A percentile compares a stretch with the other conserved stretches of the same genome.
Evolutionary conservation across 2,329 filamentous ascomycete species (phyloP).

Genomic region (Monosporascus sp.): DNA sequence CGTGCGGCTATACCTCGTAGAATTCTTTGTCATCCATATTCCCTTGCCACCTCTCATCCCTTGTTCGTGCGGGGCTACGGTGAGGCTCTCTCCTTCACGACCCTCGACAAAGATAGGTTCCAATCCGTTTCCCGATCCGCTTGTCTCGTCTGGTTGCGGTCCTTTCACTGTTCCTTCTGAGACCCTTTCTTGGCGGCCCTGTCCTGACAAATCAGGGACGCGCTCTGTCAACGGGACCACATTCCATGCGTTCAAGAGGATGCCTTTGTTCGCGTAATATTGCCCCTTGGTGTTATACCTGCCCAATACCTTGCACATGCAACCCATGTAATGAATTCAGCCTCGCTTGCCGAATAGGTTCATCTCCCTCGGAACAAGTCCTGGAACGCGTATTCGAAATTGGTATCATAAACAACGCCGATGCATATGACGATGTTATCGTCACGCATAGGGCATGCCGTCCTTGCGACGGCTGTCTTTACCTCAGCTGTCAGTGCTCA

Average conservation of each 20-base stretch:
- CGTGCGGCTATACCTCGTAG: conserved; percentile 4
- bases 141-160: conserved; percentile 14
- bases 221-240: conserved; percentile 8
- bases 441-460: conserved; percentile 20
- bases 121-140: conserved; percentile 12
- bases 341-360: conserved; percentile 7
- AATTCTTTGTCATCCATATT: conserved; percentile 13
- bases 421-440: conserved; percentile 25
- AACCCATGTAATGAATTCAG: conserved; percentile 18
- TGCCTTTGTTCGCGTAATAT: conserved; percentile 15
- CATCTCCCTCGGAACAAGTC: conserved; percentile 5
- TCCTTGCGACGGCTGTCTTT: conserved; percentile 21
- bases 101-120: conserved; percentile 13
- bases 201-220: conserved; percentile 10
- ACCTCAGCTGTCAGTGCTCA: conserved; percentile 34
- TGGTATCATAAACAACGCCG: conserved; percentile 4
- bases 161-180: conserved; percentile 5
- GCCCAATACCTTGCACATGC: conserved; percentile 4
- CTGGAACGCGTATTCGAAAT: conserved; percentile 6
- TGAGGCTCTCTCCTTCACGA: conserved; percentile 11
- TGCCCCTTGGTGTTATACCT: conserved; percentile 7
- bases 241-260: conserved; percentile 10
- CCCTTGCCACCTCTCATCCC: conserved; percentile 10
- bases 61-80: conserved; percentile 15
- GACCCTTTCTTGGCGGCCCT: conserved; percentile 4